Conservation (phyloP, 1,284 basidiomycete genomes). For the Malassezia sympodialis region DNA sequence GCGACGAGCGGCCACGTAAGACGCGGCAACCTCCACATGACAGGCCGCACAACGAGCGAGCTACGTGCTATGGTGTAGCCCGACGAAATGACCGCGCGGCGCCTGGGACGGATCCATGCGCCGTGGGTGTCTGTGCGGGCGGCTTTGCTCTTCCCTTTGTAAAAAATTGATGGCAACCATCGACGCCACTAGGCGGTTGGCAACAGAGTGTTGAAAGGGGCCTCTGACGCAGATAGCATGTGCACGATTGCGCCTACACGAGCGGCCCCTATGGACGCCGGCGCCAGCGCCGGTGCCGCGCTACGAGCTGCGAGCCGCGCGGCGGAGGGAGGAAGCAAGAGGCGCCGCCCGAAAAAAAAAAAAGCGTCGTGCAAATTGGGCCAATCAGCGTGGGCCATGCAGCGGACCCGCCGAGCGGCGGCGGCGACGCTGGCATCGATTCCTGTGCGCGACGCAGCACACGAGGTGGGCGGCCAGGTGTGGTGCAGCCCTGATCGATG, state of each 20-base stretch:
- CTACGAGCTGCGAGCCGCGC: background rate
- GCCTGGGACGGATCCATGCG: background rate
- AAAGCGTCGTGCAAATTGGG: background rate
- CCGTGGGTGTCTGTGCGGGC: conserved; percentile 18
- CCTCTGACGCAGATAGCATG: background rate
- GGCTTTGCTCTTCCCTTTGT: conserved; percentile 13
- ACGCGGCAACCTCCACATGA: background rate
- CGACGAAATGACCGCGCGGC: conserved; percentile 16
- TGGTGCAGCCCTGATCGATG: background rate
- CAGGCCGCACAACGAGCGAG: background rate
- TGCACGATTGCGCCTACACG: background rate
- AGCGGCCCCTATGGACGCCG: background rate
- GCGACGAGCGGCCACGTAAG: background rate
- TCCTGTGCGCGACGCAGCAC: background rate
- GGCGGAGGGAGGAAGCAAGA: background rate
- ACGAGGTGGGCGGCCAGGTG: background rate
- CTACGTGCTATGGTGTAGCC: background rate
- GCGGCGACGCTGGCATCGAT: background rate
- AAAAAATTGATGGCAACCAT: conserved; percentile 20
- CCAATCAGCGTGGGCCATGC: background rate
- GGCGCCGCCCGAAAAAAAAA: background rate
- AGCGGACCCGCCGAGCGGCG: background rate
- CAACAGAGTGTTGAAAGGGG: conserved; percentile 22
- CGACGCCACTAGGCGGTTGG: conserved; percentile 7
- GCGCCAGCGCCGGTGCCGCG: background rate